Conservation (phyloP, 73 alveolate species). For the Durusdinium trenchii region DNA sequence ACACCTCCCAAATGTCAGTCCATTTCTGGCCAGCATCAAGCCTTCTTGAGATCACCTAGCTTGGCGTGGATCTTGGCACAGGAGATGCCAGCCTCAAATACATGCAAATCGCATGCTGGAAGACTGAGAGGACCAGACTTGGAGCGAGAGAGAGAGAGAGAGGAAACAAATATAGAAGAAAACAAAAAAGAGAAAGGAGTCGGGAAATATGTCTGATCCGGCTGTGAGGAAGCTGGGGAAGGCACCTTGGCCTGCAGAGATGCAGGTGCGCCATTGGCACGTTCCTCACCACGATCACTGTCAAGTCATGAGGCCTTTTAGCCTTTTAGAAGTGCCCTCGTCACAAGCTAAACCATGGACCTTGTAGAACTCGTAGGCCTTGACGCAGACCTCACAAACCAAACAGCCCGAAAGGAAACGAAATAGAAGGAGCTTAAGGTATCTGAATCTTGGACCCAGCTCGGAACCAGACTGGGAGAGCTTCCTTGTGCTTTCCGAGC, state of each 20-base stretch:
- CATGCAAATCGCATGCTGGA: background rate
- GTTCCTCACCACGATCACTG: background rate
- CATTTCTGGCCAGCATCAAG: background rate
- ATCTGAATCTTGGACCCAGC: background rate
- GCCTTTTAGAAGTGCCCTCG: background rate
- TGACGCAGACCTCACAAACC: constrained; percentile 29
- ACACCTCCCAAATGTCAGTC: background rate
- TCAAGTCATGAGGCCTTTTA: background rate
- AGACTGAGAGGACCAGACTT: too few species aligned
- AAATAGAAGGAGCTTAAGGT: background rate
- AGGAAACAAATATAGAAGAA: too few species aligned
- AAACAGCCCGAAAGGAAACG: background rate
- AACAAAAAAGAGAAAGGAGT: too few species aligned
- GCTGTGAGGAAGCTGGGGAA: background rate
- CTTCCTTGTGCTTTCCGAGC: constrained; percentile 87
- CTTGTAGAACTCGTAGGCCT: constrained; percentile 95
- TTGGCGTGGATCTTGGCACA: constrained; percentile 95
- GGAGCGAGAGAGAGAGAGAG: too few species aligned
- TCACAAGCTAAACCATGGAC: background rate
- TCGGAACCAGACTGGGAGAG: constrained; percentile 45
- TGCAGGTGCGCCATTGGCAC: constrained; percentile 94
- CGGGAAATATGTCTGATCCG: background rate
- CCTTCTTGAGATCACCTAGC: constrained; percentile 79
- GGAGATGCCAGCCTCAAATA: constrained; percentile 79
- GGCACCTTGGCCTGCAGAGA: constrained; percentile 93